These are phyloP conservation scores for Aspergillus versicolor DNA, from an alignment of 2,329 filamentous ascomycete genomes.

Conservation along the genomic window DNA sequence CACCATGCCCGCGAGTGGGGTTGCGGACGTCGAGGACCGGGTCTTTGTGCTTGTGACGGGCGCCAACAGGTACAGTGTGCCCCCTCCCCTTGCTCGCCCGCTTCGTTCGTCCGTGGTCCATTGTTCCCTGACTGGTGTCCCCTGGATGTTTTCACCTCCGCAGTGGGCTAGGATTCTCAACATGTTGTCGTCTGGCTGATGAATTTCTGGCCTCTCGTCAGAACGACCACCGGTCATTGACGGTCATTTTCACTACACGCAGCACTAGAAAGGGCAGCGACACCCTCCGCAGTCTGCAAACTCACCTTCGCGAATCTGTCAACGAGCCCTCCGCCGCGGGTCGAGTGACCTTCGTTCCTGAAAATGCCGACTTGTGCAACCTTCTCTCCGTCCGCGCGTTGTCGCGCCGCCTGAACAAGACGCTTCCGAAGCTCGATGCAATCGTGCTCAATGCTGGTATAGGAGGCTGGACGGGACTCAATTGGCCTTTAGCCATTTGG, in stretches of 20 bases:
- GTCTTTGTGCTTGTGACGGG: constrained; percentile 71
- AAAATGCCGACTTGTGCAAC: constrained; percentile 58
- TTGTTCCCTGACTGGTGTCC: constrained; percentile 11
- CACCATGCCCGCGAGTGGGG: constrained; percentile 16
- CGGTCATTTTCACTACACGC: constrained; percentile 82
- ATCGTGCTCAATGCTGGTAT: constrained; percentile 86
- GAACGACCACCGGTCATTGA: constrained; percentile 62
- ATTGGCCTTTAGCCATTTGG: constrained; percentile 64
- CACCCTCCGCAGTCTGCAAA: constrained; percentile 64
- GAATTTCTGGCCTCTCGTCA: constrained; percentile 75
- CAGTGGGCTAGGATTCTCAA: constrained; percentile 84
- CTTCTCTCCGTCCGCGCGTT: constrained; percentile 57
- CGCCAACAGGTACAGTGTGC: constrained; percentile 70
- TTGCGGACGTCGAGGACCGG: constrained; percentile 21
- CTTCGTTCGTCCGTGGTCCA: neutral
- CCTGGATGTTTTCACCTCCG: constrained; percentile 11
- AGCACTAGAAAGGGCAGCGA: constrained; percentile 70
- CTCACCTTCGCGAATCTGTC: constrained; percentile 55
- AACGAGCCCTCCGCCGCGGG: constrained; percentile 37
- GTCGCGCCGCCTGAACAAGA: constrained; percentile 48
- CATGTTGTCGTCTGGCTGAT: constrained; percentile 81
- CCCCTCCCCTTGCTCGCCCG: neutral
- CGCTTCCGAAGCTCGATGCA: constrained; percentile 70
- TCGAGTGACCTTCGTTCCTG: constrained; percentile 54
- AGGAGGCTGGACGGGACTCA: constrained; percentile 78